A percentile compares a stretch with the other conserved stretches of the same genome.
These are phyloP conservation scores for Tremella fuciformis DNA, from an alignment of 768 basidiomycete species.

Conservation along the genomic window DNA sequence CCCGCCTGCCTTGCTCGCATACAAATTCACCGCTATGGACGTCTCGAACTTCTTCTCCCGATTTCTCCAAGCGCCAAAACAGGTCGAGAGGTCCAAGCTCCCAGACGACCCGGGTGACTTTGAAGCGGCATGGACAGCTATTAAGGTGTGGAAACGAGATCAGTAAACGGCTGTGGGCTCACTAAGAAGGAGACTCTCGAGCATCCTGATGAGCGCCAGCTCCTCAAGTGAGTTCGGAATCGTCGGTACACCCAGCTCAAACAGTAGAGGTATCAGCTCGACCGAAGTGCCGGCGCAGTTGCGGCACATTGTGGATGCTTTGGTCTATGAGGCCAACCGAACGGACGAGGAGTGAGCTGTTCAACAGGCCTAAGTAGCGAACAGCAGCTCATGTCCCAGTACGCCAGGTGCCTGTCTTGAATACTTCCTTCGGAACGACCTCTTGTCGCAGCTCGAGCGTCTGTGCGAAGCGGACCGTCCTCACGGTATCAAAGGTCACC, in stretches of 20 bases:
- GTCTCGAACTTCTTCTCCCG: constrained; percentile 39
- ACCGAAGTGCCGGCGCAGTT: constrained; percentile 77
- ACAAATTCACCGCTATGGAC: constrained; percentile 6
- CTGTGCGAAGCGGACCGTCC: constrained; percentile 82
- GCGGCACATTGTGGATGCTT: constrained; percentile 74
- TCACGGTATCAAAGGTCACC: constrained; percentile 68
- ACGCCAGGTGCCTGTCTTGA: constrained; percentile 85
- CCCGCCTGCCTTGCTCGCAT: not conserved
- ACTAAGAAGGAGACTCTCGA: constrained; percentile 68
- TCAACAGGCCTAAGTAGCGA: constrained; percentile 9
- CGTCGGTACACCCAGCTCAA: not conserved
- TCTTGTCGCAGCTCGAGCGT: constrained; percentile 76
- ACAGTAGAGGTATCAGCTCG: constrained; percentile 66
- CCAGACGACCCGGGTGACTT: constrained; percentile 38
- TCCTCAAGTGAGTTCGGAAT: constrained; percentile 53
- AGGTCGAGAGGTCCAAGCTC: constrained; percentile 6
- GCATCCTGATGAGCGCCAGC: constrained; percentile 83
- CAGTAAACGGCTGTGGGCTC: not conserved
- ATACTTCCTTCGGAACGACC: constrained; percentile 85
- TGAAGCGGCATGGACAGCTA: constrained; percentile 37
- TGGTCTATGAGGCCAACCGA: constrained; percentile 79
- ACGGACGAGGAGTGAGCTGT: constrained; percentile 78
- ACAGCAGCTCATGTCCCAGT: constrained; percentile 54
- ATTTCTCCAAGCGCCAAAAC: constrained; percentile 35
- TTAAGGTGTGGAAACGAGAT: constrained; percentile 26